These are phyloP conservation scores for Austroboletus niveus DNA, from an alignment of 1,284 basidiomycete species.

Conservation along the genomic window DNA sequence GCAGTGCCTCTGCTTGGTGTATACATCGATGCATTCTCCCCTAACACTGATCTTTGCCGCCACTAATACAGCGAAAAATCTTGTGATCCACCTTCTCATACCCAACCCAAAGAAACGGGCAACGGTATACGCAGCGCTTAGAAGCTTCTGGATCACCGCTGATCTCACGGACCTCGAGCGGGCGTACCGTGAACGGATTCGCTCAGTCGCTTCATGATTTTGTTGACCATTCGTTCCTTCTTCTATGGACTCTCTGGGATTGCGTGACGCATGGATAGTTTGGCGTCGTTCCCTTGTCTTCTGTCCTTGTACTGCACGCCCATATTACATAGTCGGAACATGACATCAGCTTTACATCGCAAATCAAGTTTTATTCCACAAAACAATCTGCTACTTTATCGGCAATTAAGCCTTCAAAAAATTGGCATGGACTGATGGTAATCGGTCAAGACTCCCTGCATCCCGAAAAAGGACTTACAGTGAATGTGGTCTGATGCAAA, in stretches of 20 bases:
- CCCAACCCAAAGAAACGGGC: constrained; percentile 55
- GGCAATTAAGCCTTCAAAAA: constrained; percentile 62
- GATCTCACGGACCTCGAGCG: constrained; percentile 59
- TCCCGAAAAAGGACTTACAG: constrained; percentile 34
- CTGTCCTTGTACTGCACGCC: neutral
- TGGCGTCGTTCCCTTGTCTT: neutral
- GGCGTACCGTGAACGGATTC: constrained; percentile 57
- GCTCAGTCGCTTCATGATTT: constrained; percentile 17
- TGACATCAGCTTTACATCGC: neutral
- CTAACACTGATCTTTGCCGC: constrained; percentile 6
- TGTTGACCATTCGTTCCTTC: neutral
- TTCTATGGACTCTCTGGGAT: neutral
- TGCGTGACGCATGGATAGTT: neutral
- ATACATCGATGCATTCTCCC: neutral
- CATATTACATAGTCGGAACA: neutral
- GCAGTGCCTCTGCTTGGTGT: neutral
- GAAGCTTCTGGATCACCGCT: constrained; percentile 59
- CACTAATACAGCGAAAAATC: constrained; percentile 45
- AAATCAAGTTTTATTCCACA: no score
- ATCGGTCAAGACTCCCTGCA: neutral
- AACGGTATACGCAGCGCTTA: constrained; percentile 58
- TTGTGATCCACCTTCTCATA: constrained; percentile 58
- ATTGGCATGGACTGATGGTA: constrained; percentile 69
- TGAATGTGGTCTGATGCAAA: constrained; percentile 66
- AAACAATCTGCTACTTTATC: neutral